Evolutionary conservation across 371 early-diverging fungal genomes (phyloP).

Genomic region (Globomyces sp.): DNA sequence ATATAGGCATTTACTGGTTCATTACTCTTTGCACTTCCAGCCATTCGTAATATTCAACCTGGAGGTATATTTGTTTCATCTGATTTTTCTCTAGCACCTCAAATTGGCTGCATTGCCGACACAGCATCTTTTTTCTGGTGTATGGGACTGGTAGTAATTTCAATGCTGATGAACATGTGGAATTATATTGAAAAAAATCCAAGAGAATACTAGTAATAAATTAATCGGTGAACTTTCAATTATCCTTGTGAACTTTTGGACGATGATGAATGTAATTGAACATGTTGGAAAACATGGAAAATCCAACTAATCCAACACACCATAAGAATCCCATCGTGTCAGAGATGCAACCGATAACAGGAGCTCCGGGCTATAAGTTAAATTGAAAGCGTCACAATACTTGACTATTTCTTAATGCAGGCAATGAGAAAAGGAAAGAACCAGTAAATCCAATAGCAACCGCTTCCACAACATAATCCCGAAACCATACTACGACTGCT

Average conservation of each 20-base stretch:
- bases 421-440: slow-evolving; percentile 32
- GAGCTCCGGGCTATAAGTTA: slow-evolving; percentile 34
- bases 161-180: slow-evolving; percentile 11
- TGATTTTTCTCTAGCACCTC: slow-evolving; percentile 26
- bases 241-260: too few relatives aligned
- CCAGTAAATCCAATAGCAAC: slow-evolving; percentile 23
- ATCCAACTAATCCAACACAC: too few relatives aligned
- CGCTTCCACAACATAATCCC: slow-evolving; percentile 28
- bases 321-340: too few relatives aligned
- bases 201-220: too few relatives aligned
- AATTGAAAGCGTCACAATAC: too few relatives aligned
- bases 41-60: slow-evolving; percentile 44
- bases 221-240: too few relatives aligned
- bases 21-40: slow-evolving; percentile 36
- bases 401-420: slow-evolving; percentile 40
- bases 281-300: too few relatives aligned
- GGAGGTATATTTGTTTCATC: slow-evolving; percentile 26
- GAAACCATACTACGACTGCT: slow-evolving; percentile 38
- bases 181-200: slow-evolving; percentile 18
- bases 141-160: slow-evolving; percentile 19
- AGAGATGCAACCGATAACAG: slow-evolving; percentile 30
- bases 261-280: too few relatives aligned
- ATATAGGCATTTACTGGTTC: slow-evolving; percentile 6
- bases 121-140: slow-evolving; percentile 41
- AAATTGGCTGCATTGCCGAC: slow-evolving; percentile 46